Evolutionary conservation across 805 yeast species (phyloP), one percentile per base, ranked within the genome.

Genomic region (Wickerhamiella occidentalis): DNA sequence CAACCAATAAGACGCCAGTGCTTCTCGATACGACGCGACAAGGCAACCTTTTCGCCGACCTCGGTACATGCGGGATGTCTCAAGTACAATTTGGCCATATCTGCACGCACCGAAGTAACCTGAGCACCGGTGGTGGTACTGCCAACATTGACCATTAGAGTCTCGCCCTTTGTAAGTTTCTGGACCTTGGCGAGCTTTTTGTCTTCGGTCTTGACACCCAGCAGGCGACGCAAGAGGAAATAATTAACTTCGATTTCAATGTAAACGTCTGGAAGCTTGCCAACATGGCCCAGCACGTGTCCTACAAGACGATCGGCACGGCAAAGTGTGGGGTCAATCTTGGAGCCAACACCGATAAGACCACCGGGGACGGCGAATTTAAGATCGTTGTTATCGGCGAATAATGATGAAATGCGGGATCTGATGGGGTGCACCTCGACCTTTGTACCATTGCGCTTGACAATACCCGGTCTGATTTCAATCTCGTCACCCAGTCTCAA

Each of bases 301-400:
- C 99, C 99, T 50, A 94, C 96, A 62, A 92, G 77, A 73, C 98
- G 85, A 72, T 92, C 99, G 54, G 97, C 99, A 74, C 98, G 85
- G 76, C 99, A 92, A 62, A 92, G 73, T 1, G 98, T 92, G 51
- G 99, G 99, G 70, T 92, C 99, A 58, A 92, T 94, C 70, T 85
- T 86, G 47, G 98, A 92, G 73, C 99, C 99, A 51, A 92, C 96
- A 79, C 99, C 99, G 62, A 92, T 94, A 66, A 92, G 78, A 56
- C 99, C 99, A 80, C 99, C 99, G 43, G 99, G 99, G 61, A 92
- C 98, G 52, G 99, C 99, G 63, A 90, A 92, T 68, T 92, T 92
- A 69, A 92, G 78, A 67, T 88, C 96, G 63, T 92, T 94, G 70
- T 92, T 88, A 71, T 92, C 99, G 52, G 99, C 97, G 66, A 88